Conservation (phyloP, 768 basidiomycete species). For the Paxillus rubicundulus region DNA sequence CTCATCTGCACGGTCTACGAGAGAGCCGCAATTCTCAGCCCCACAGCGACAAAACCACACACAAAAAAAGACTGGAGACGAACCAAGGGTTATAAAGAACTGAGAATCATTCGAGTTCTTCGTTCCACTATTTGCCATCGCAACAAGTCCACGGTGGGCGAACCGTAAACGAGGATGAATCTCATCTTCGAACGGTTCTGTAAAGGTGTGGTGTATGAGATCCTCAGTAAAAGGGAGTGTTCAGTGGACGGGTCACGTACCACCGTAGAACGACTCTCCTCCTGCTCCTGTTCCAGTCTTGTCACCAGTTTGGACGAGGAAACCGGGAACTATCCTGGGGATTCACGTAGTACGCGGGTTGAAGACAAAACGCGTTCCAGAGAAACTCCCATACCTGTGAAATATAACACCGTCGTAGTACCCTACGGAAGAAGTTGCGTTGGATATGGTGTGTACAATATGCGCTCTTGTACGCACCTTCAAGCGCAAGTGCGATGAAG, state of each 20-base stretch:
- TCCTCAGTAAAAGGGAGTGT: too few relatives aligned
- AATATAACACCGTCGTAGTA: conserved; percentile 97
- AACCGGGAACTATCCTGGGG: conserved; percentile 77
- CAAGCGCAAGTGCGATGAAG: conserved; percentile 84
- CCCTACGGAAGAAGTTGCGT: conserved; percentile 44
- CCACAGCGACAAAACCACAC: not conserved
- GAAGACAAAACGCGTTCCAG: not conserved
- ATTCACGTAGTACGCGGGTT: not conserved
- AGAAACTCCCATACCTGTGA: conserved; percentile 63
- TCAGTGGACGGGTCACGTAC: conserved; percentile 34
- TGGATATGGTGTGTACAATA: not conserved
- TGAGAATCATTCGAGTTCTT: conserved; percentile 93
- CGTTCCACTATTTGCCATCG: conserved; percentile 87
- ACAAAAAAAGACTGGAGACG: conserved; percentile 1
- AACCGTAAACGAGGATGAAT: conserved; percentile 90
- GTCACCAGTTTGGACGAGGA: conserved; percentile 95
- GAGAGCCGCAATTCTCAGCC: not conserved
- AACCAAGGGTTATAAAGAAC: conserved; percentile 92
- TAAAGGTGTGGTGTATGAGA: not conserved
- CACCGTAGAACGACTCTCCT: conserved; percentile 95
- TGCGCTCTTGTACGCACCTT: conserved; percentile 56
- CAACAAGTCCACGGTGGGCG: conserved; percentile 86
- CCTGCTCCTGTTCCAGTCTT: conserved; percentile 86
- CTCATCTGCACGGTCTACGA: conserved; percentile 82
- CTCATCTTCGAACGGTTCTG: conserved; percentile 93